Conservation (phyloP, 495 filamentous ascomycete genomes). For the Lasiosphaeria ovina region DNA sequence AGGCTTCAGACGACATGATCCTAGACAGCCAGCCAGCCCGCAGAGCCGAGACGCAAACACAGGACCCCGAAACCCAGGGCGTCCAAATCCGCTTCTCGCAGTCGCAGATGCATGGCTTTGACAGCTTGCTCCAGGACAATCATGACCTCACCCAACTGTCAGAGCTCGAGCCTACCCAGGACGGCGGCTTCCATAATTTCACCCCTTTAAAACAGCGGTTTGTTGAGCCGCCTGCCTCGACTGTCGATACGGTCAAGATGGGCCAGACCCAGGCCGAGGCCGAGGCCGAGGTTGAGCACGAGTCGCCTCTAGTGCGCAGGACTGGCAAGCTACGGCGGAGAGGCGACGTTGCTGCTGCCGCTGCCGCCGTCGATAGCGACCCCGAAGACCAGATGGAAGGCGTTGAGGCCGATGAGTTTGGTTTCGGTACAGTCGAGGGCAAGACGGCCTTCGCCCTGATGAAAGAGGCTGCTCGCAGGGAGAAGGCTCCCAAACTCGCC, state of each 20-base stretch:
- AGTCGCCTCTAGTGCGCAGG: conserved; percentile 60
- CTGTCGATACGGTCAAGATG: conserved; percentile 66
- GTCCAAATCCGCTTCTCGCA: conserved; percentile 53
- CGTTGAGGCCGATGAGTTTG: conserved; percentile 52
- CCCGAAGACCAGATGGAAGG: conserved; percentile 53
- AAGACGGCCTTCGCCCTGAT: conserved; percentile 68
- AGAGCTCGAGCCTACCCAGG: conserved; percentile 75
- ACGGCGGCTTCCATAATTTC: conserved; percentile 67
- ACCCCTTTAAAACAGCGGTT: conserved; percentile 61
- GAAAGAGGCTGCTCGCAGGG: conserved; percentile 61
- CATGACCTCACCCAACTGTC: conserved; percentile 56
- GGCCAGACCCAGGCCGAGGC: conserved; percentile 33
- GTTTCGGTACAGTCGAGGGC: conserved; percentile 20
- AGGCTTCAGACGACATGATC: conserved; percentile 57
- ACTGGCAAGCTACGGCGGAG: conserved; percentile 59
- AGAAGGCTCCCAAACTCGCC: conserved; percentile 44
- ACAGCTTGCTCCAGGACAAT: conserved; percentile 41
- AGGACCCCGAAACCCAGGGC: conserved; percentile 44
- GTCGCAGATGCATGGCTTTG: conserved; percentile 53
- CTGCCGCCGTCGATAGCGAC: conserved; percentile 44
- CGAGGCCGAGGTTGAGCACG: conserved; percentile 33
- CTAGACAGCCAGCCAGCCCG: conserved; percentile 58
- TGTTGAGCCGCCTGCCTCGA: conserved; percentile 61
- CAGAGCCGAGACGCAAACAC: conserved; percentile 26
- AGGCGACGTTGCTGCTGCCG: conserved; percentile 28